Evolutionary conservation across 2,329 filamentous ascomycete genomes (phyloP).

Genomic region (Zarea fungicola): DNA sequence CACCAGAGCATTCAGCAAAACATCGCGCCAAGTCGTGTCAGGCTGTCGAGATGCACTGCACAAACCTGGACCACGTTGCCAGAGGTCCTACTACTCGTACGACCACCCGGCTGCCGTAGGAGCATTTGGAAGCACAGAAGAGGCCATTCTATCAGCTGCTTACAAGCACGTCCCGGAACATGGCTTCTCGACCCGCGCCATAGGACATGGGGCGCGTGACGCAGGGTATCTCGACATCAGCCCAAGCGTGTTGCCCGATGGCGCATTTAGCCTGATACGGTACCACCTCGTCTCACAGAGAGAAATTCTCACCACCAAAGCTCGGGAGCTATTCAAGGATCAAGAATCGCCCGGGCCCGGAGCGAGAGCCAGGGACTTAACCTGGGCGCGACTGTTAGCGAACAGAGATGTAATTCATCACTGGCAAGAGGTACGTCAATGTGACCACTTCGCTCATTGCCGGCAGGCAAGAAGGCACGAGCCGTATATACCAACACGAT

Average conservation of each 20-base stretch:
- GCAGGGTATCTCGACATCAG: slow-evolving; percentile 83
- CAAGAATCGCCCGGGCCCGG: slow-evolving; percentile 42
- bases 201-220: slow-evolving; percentile 75
- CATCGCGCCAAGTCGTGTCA: not conserved
- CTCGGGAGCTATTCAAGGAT: slow-evolving; percentile 34
- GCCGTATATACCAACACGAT: not conserved
- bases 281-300: slow-evolving; percentile 70
- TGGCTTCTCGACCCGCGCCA: slow-evolving; percentile 72
- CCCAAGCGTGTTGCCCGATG: slow-evolving; percentile 73
- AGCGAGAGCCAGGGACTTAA: slow-evolving; percentile 62
- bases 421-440: slow-evolving; percentile 84
- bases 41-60: not conserved
- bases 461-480: too few species aligned
- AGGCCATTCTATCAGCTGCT: slow-evolving; percentile 74
- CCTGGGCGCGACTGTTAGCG: slow-evolving; percentile 70
- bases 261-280: slow-evolving; percentile 74
- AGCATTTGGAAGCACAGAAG: slow-evolving; percentile 64
- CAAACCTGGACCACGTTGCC: not conserved
- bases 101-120: slow-evolving; percentile 55
- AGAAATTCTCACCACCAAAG: slow-evolving; percentile 46
- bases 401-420: slow-evolving; percentile 68
- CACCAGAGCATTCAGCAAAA: not conserved
- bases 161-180: slow-evolving; percentile 70
- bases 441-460: too few species aligned
- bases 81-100: slow-evolving; percentile 62